Conservation (phyloP, 371 early-diverging fungal genomes). For the Actinomucor elegans region DNA sequence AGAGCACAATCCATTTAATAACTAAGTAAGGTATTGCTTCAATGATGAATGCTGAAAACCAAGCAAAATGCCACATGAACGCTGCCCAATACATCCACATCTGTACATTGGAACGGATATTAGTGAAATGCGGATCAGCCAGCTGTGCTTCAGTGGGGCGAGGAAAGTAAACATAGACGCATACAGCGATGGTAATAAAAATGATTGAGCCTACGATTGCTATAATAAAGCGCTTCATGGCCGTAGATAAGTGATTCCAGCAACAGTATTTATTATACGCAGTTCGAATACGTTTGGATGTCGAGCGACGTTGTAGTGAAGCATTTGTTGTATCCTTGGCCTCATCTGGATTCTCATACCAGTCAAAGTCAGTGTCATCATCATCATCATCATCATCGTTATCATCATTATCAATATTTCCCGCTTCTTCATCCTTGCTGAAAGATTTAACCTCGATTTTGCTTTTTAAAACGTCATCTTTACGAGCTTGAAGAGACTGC, state of each 20-base stretch:
- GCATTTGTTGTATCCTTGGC: background rate
- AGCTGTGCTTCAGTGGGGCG: background rate
- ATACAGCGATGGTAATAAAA: slow-evolving; percentile 6
- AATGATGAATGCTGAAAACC: slow-evolving; percentile 12
- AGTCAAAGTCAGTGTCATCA: slow-evolving; percentile 6
- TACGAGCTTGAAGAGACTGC: too few relatives aligned
- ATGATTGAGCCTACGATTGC: slow-evolving; percentile 4
- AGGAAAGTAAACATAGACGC: slow-evolving; percentile 11
- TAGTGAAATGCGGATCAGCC: slow-evolving; percentile 7
- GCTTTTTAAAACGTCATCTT: background rate
- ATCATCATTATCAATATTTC: background rate
- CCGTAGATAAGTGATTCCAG: slow-evolving; percentile 10
- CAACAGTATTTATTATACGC: slow-evolving; percentile 7
- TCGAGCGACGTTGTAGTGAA: background rate
- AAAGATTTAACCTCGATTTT: too few relatives aligned
- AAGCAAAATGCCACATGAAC: slow-evolving; percentile 15
- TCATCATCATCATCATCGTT: slow-evolving; percentile 5
- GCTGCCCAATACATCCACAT: slow-evolving; percentile 18
- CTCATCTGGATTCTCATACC: background rate
- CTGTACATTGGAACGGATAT: slow-evolving; percentile 13
- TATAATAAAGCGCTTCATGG: slow-evolving; percentile 14
- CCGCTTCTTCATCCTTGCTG: background rate
- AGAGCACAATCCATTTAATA: slow-evolving; percentile 2
- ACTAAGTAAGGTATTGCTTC: slow-evolving; percentile 6
- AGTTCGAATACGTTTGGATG: background rate